Evolutionary conservation across 31 red algal genomes (phyloP), one percentile per base, ranked within the genome.

Genomic region (Asparagopsis taxiformis): DNA sequence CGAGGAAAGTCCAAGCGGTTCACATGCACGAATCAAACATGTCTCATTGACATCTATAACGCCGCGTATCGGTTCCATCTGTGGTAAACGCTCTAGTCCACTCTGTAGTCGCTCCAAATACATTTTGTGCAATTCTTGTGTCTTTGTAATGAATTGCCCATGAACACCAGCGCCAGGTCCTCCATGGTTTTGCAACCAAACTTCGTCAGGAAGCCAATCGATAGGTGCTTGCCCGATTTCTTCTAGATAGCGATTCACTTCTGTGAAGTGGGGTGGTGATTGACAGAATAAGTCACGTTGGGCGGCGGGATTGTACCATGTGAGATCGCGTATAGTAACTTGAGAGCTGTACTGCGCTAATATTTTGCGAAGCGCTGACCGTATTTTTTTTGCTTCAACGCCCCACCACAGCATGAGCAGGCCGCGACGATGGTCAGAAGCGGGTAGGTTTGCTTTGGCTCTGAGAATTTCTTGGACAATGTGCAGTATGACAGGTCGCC

Each of bases 331-430:
- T 3, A 69, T 41, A 0, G 5, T 13, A 8, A 69, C 15, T 2
- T 69, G 22, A 48, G 3, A 21, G 46, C n/a, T n/a, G 46, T 46
- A 69, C 41, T 51, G 43, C 0, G 23, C 41, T 22, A 69, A 1
- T 8, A 48, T 25, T 34, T 3, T 4, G 6, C 23, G 31, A n/a
- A 69, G 22, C 4, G 16, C 3, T 52, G 23, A 49, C 46, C 50
- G 43, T 24, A 32, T 69, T 31, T 19, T 51, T 4, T 30, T 2
- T 21, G 65, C 65, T 8, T 19, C 38, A 1, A 22, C 23, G 28
- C 65, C 65, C 65, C 65, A 69, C 65, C 65, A 69, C 32, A 69
- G 46, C 15, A 69, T 49, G 5, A 69, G 24, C 34, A 69, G 25
- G 24, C 33, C 65, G 31, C 46, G 38, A 1, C 38, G 65, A 25